phyloP scores from a whole-genome alignment of 1,284 basidiomycete species.

The Cronartium quercuum region DNA sequence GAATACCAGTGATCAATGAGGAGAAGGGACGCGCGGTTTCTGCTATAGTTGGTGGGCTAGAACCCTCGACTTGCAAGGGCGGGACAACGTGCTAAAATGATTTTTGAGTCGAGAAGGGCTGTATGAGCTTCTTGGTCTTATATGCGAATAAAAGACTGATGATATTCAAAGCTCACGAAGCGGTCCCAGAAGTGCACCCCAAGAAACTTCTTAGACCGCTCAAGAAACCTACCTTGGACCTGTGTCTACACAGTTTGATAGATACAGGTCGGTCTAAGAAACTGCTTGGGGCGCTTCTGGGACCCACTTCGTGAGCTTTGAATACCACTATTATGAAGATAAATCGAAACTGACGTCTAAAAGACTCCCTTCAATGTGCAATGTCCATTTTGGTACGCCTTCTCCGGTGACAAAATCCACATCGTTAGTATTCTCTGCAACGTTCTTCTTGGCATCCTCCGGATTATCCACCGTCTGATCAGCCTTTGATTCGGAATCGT shows the following conservation, averaged over 20 bases:
- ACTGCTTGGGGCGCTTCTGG: no score
- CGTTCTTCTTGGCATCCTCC: neutral
- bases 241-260: no score
- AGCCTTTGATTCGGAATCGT: neutral
- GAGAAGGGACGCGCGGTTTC: constrained; percentile 20
- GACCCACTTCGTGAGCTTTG: no score
- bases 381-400: constrained; percentile 34
- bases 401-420: neutral
- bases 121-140: neutral
- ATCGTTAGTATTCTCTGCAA: neutral
- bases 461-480: neutral
- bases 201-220: no score
- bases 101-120: neutral
- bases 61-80: neutral
- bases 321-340: no score
- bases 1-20: neutral
- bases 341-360: neutral
- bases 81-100: neutral
- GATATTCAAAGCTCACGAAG: no score
- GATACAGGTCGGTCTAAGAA: no score
- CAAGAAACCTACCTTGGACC: no score
- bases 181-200: no score
- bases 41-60: neutral
- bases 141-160: neutral
- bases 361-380: constrained; percentile 26